Percentiles rank a stretch among this genome's conserved stretches.
Evolutionary conservation across 306 rosid species (phyloP).

Genomic region (Gillenia trifoliata): DNA sequence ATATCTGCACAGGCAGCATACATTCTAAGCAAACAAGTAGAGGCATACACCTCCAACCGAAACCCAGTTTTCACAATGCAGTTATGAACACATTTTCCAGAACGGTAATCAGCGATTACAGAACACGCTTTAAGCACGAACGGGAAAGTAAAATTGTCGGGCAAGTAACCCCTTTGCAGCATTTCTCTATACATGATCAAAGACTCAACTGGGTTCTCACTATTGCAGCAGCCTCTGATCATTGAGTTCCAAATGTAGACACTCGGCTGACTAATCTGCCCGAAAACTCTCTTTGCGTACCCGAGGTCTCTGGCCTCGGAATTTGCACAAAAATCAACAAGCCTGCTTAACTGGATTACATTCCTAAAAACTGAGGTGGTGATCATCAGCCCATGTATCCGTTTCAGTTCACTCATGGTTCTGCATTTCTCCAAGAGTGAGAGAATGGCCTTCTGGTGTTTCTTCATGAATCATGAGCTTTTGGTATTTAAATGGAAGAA

Average conservation of each 20-base stretch:
- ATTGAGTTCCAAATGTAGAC: constrained; percentile 72
- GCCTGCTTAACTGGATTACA: constrained; percentile 53
- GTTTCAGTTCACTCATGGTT: constrained; percentile 48
- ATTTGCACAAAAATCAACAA: constrained; percentile 60
- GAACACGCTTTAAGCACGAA: constrained; percentile 65
- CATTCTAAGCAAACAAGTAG: constrained; percentile 60
- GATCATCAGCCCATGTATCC: constrained; percentile 44
- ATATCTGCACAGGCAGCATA: constrained; percentile 41
- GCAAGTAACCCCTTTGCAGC: constrained; percentile 49
- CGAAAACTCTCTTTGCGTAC: constrained; percentile 48
- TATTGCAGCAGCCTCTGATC: constrained; percentile 58
- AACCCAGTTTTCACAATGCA: constrained; percentile 58
- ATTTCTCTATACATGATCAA: constrained; percentile 45
- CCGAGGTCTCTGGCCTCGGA: constrained; percentile 45
- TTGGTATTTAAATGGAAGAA: neutral
- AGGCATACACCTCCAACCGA: constrained; percentile 43
- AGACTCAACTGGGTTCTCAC: constrained; percentile 38
- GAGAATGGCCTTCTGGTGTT: constrained; percentile 36
- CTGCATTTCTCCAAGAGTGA: constrained; percentile 46
- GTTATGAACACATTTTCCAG: constrained; percentile 55
- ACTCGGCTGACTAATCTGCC: constrained; percentile 41
- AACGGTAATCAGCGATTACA: constrained; percentile 10
- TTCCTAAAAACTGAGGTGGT: constrained; percentile 40
- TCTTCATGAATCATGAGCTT: constrained; percentile 27
- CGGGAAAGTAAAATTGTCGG: constrained; percentile 72